Conservation (phyloP, 164 flowering plant species). For the Taxillus chinensis region DNA sequence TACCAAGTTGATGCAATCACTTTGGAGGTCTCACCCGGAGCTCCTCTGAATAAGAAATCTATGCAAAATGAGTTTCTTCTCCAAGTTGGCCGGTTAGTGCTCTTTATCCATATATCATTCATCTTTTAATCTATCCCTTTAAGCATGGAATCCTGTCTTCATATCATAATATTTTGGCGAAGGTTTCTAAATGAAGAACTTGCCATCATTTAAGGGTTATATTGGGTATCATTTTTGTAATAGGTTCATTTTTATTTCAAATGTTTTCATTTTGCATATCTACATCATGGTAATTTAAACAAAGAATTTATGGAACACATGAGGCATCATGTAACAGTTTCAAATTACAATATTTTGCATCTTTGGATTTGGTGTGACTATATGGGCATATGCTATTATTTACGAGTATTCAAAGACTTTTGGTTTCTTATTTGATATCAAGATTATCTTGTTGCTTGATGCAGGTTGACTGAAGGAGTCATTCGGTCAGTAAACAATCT, state of each 20-base stretch:
- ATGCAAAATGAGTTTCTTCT: constrained; percentile 45
- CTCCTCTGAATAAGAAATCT: constrained; percentile 26
- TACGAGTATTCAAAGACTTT: background rate
- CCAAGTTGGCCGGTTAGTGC: constrained; percentile 58
- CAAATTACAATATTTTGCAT: no score
- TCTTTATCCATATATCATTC: background rate
- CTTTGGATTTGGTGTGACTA: no score
- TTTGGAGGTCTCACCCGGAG: constrained; percentile 55
- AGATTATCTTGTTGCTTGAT: constrained; percentile 8
- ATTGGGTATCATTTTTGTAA: no score
- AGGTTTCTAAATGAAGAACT: no score
- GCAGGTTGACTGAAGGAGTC: constrained; percentile 90
- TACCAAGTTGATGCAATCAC: constrained; percentile 89
- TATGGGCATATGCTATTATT: no score
- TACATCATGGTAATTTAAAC: no score
- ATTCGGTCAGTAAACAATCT: constrained; percentile 87
- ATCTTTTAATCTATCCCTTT: background rate
- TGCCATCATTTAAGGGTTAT: no score
- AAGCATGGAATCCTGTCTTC: background rate
- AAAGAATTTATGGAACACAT: no score
- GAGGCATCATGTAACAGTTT: no score
- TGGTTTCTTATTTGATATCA: background rate
- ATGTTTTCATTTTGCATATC: no score
- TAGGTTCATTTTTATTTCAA: no score
- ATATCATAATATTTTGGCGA: no score